Conservation (phyloP, 192 early-diverging fungal species). For the Radiomyces spectabilis region DNA sequence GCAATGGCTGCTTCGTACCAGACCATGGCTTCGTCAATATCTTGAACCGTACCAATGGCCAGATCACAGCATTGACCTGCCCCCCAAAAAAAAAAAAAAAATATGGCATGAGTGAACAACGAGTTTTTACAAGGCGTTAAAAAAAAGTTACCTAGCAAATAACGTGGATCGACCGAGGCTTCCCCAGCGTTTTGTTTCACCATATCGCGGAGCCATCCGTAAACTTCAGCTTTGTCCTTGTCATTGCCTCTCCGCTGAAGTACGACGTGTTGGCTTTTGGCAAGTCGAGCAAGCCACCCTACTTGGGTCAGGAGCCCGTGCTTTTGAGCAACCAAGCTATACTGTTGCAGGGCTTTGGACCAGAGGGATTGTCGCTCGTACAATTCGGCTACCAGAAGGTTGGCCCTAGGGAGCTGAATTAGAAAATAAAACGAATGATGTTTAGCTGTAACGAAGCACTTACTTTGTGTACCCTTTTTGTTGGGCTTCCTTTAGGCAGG, state of each 20-base stretch:
- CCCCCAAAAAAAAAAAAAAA: not conserved
- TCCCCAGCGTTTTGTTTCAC: not conserved
- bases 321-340: not conserved
- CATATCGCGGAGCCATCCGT: not conserved
- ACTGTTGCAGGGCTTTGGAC: not conserved
- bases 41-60: constrained; percentile 4
- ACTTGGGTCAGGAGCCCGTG: not conserved
- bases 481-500: constrained; percentile 19
- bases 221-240: not conserved
- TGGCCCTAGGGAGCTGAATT: not conserved
- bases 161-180: not conserved
- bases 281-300: not conserved
- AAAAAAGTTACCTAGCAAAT: not conserved
- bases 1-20: constrained; percentile 6
- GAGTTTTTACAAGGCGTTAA: not conserved
- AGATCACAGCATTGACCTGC: constrained; percentile 14
- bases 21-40: not conserved
- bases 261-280: not conserved
- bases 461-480: constrained; percentile 19
- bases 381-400: not conserved
- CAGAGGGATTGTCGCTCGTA: not conserved
- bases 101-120: not conserved
- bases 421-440: not conserved
- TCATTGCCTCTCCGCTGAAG: not conserved
- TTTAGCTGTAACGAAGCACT: not conserved